Evolutionary conservation across 371 early-diverging fungal species (phyloP), one percentile per base, ranked within the genome.

Genomic region (Circinella minor): DNA sequence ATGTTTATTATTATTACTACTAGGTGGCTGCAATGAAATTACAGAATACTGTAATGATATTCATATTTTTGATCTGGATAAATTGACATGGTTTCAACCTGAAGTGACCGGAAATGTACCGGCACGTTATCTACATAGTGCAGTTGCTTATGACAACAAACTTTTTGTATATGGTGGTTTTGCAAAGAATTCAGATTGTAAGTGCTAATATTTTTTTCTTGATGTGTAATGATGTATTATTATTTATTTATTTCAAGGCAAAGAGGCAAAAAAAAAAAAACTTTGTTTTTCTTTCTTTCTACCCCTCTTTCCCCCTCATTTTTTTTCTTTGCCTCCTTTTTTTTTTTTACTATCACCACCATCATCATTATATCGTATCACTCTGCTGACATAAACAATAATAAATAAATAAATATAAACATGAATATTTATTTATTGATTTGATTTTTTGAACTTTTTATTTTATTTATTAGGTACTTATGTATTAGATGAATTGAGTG

Each of bases 131-230:
- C 73, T 88, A 15, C 91, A 91, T 57, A 86, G 88, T 37, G 90
- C 91, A 10, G 82, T 83, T 1, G 84, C 89, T 6, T 87, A 83
- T 75, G 79, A 87, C 49, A 84, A 89, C 73, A 89, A 85, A 72
- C 71, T 91, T 59, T 87, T 86, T 71, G 78, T 91, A 36, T 91
- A 88, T 69, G 91, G 91, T 37, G 91, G 91, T 10, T 85, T 90
- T 70, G 86, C 88, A 27, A 84, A 82, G 67, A 85, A 82, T 55
- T 76, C 88, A 39, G 89, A 90, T 55, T 86, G 89, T 85, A 84
- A 78, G 82, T 69, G 43, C 11, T 9, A 9, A 1, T 43, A 11
- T 27, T 27, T 27, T 27, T 27, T 27, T 27, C 27, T n/a, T n/a
- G 2, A 27, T 27, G 27, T 27, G 27, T 2, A 27, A 27, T 27